Conservation (phyloP, 2,329 filamentous ascomycete genomes). For the Lachnellula subtilissima region DNA sequence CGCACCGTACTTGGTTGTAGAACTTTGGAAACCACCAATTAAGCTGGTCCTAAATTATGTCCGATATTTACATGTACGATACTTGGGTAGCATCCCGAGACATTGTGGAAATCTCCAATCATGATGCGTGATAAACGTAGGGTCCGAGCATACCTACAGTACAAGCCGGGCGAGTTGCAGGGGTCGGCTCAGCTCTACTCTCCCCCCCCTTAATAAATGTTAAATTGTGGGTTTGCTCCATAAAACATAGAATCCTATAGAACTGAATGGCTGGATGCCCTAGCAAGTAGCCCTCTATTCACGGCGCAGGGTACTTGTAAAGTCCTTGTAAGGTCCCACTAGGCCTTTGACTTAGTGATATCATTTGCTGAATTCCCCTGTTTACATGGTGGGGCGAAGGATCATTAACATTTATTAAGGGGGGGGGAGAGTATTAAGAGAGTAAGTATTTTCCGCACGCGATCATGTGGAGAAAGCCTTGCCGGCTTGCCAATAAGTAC, state of each 20-base stretch:
- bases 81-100: neutral
- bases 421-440: too few species aligned
- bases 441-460: neutral
- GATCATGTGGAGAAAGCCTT: neutral
- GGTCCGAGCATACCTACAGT: neutral
- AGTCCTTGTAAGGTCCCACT: too few species aligned
- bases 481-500: neutral
- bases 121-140: conserved; percentile 1
- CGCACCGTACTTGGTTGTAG: neutral
- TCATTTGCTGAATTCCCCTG: too few species aligned
- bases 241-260: too few species aligned
- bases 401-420: too few species aligned
- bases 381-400: too few species aligned
- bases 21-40: conserved; percentile 3
- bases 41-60: neutral
- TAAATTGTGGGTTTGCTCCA: too few species aligned
- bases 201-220: too few species aligned
- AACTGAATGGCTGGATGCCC: too few species aligned
- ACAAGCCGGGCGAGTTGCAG: conserved; percentile 3
- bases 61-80: neutral
- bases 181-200: neutral
- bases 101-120: conserved; percentile 8
- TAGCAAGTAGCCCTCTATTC: too few species aligned
- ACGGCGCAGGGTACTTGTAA: too few species aligned
- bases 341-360: too few species aligned